Evolutionary conservation across 345 rosid species (phyloP), one percentile per base, ranked within the genome.

Genomic region (Eucalyptus sp.): DNA sequence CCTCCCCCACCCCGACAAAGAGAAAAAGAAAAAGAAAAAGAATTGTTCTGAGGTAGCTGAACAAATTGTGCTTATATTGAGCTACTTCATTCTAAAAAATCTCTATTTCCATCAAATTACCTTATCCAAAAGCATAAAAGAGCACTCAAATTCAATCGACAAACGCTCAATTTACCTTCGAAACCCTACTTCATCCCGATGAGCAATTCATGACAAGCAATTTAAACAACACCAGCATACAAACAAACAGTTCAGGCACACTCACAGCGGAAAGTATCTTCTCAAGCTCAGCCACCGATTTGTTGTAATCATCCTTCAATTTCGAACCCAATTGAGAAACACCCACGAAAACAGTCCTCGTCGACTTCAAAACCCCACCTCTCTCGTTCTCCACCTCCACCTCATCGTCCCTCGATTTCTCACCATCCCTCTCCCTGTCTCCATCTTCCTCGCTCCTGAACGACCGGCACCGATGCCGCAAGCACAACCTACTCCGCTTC

Each of bases 401-500:
- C 86, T 93, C 92, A 49, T 89, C 91, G 83, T 90, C 92, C 89
- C 91, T 93, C 86, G 86, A 90, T 79, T 89, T 87, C 90, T 76
- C 94, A 33, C 37, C 14, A 49, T 93, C 91, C 86, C 91, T 88
- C 71, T 89, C 93, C 86, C 92, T 91, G 88, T 91, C 91, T 46
- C 92, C 96, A 54, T 76, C 83, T 76, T 95, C 96, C 50, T 92
- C 96, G 62, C 89, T 86, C 92, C 83, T 91, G 90, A 95, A 94
- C 83, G 94, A 94, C 92, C 96, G 90, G 90, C 93, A 92, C 89
- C 87, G 71, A 52, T 37, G 92, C 48, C 90, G 89, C 89, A 89
- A 71, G 25, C 86, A 37, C 89, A 92, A 81, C 89, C 94, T 88
- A 33, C 80, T 41, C 29, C 91, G 68, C 85, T 89, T 46, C 89